Percentiles rank a stretch among this genome's conserved stretches.
Evolutionary conservation across 2,329 filamentous ascomycete genomes (phyloP).

Genomic region (Monosporascus sp.): DNA sequence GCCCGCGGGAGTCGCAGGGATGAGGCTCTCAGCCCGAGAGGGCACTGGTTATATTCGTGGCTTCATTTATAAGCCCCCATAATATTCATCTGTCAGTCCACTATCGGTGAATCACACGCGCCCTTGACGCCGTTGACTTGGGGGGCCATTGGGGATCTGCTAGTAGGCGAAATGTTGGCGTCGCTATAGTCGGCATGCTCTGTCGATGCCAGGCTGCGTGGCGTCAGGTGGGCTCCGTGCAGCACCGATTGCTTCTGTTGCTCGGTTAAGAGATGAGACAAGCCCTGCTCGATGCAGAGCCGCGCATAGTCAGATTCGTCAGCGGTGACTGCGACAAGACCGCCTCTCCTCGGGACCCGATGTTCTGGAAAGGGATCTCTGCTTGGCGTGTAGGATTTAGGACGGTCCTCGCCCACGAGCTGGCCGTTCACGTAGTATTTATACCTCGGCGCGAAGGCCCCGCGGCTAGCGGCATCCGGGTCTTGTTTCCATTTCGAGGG

Average conservation of each 20-base stretch:
- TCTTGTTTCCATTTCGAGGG: constrained; percentile 56
- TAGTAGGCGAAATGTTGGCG: constrained; percentile 19
- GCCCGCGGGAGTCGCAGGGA: neutral
- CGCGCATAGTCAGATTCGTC: constrained; percentile 54
- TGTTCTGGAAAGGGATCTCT: constrained; percentile 50
- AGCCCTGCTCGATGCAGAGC: constrained; percentile 53
- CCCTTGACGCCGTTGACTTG: constrained; percentile 22
- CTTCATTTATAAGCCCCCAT: neutral
- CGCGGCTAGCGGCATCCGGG: constrained; percentile 46
- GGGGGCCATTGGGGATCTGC: constrained; percentile 12
- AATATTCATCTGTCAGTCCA: neutral
- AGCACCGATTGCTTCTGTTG: constrained; percentile 37
- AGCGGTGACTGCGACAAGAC: constrained; percentile 47
- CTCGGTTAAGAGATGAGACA: constrained; percentile 48
- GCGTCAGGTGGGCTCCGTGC: constrained; percentile 46
- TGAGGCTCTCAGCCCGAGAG: neutral
- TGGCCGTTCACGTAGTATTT: constrained; percentile 56
- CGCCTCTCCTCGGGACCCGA: constrained; percentile 48
- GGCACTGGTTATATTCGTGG: neutral
- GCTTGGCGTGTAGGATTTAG: constrained; percentile 43
- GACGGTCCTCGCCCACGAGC: constrained; percentile 47
- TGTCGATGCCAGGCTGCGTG: constrained; percentile 33
- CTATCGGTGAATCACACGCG: constrained; percentile 12
- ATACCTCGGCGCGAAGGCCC: constrained; percentile 50
- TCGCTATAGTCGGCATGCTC: constrained; percentile 17